Base-by-base conservation (phyloP, 2,329 filamentous ascomycete species). In the Cordyceps javanica region DNA sequence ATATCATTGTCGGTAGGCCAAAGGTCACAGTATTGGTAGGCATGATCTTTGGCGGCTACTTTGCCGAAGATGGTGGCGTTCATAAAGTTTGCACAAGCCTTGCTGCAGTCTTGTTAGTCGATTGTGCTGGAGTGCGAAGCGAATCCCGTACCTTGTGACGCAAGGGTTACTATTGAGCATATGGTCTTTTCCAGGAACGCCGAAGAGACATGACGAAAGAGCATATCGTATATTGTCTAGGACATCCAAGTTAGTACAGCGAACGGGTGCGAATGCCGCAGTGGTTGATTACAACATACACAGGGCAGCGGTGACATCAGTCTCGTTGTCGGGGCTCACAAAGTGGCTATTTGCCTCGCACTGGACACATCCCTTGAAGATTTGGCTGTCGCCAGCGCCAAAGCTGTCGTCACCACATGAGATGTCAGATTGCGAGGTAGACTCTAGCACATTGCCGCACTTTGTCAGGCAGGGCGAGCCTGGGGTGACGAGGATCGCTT, bases 131-230 rank as follows among this genome's bases (percentile, higher is more conserved):
- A 3, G 21, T 8, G 55, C 25, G 26, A 26, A 9, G 21, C 6
- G 34, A 7, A 30, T 19, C 68, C 63, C n/a, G n/a, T 69, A 85
- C 82, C 70, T 74, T 42, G 80, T 86, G 13, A 77, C 69, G 62
- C 83, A 82, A 9, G 78, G 81, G 11, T 69, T 78, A 56, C 72
- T 69, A 10, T 30, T 28, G 2, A 67, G 67, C 11, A 72, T 65
- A 11, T 74, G 62, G 1, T 72, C 63, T 55, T 80, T 77, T 30
- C 73, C 69, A 0, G 77, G 77, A 6, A 69, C 67, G 2, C 78
- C 79, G 59, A 76, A 86, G 1, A 86, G 63, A 63, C 84, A 87
- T 63, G 77, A 77, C 2, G 78, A 79, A 2, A 79, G 62, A 6
- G 81, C 74, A 63, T 77, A 85, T 65, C 56, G 60, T 39, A 48